Evolutionary conservation across 192 early-diverging fungal genomes (phyloP).

Genomic region (Coemansia pectinata): DNA sequence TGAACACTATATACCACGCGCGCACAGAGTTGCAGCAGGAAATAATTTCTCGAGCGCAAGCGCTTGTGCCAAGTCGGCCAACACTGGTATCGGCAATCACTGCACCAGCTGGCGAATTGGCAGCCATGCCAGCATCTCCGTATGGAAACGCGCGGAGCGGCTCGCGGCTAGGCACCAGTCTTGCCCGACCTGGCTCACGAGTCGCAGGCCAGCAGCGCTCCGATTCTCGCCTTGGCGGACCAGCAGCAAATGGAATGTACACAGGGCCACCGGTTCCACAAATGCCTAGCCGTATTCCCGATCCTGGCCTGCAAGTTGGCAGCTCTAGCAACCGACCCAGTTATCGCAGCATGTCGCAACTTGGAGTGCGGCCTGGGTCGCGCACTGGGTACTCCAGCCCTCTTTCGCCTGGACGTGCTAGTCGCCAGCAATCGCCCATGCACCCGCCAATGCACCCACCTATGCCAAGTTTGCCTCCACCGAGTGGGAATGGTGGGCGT

Average conservation of each 20-base stretch:
- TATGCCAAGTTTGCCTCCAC: background rate
- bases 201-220: conserved; percentile 20
- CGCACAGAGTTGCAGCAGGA: conserved; percentile 47
- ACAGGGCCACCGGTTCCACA: conserved; percentile 18
- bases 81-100: conserved; percentile 43
- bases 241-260: background rate
- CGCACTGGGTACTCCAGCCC: conserved; percentile 31
- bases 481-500: background rate
- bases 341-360: conserved; percentile 45
- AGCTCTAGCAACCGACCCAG: conserved; percentile 11
- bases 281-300: conserved; percentile 2
- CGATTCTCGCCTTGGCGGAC: conserved; percentile 29
- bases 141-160: conserved; percentile 43
- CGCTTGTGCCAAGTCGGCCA: conserved; percentile 23
- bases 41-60: conserved; percentile 29
- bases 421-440: conserved; percentile 12
- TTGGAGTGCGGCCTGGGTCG: conserved; percentile 36
- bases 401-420: conserved; percentile 21
- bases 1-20: conserved; percentile 48
- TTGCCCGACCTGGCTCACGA: conserved; percentile 45
- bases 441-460: conserved; percentile 7
- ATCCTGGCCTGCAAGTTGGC: background rate
- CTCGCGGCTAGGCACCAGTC: conserved; percentile 33
- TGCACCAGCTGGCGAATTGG: conserved; percentile 40
- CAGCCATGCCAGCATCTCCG: conserved; percentile 36